Percentiles rank a stretch among this genome's conserved stretches.
These are phyloP conservation scores for Colletotrichum tanaceti DNA, from an alignment of 2,329 filamentous ascomycete genomes.

Conservation along the genomic window DNA sequence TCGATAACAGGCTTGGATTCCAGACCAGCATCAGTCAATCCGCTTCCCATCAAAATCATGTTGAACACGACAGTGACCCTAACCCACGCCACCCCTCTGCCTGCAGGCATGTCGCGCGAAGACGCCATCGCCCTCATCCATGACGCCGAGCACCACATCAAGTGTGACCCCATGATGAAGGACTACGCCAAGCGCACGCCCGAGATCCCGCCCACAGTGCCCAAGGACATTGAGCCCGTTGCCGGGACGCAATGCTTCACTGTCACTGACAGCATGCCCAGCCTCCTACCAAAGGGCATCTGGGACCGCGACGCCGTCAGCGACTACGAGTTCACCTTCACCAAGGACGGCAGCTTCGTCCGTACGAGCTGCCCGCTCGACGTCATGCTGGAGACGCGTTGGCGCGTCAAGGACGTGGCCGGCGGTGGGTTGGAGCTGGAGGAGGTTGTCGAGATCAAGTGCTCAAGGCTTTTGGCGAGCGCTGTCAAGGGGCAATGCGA, in stretches of 20 bases:
- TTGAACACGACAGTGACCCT: constrained; percentile 58
- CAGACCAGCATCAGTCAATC: neutral
- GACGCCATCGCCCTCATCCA: constrained; percentile 61
- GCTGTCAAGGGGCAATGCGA: constrained; percentile 65
- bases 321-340: constrained; percentile 64
- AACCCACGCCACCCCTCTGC: constrained; percentile 57
- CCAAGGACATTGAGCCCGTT: constrained; percentile 45
- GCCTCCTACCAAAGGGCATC: constrained; percentile 64
- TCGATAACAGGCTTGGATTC: neutral
- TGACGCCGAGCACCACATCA: constrained; percentile 63
- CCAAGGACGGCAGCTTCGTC: constrained; percentile 63
- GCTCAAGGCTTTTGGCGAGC: constrained; percentile 61
- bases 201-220: constrained; percentile 47
- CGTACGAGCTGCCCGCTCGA: constrained; percentile 63
- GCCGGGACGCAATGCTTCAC: constrained; percentile 55
- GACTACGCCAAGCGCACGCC: constrained; percentile 49
- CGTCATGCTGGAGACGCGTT: constrained; percentile 65
- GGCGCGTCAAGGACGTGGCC: constrained; percentile 52
- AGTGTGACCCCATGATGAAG: constrained; percentile 63
- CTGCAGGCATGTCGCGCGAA: constrained; percentile 49
- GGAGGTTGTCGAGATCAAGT: constrained; percentile 63
- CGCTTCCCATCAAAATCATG: constrained; percentile 46
- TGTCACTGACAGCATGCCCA: constrained; percentile 63
- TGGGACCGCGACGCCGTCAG: constrained; percentile 67
- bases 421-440: constrained; percentile 55